A percentile compares a stretch with the other conserved stretches of the same genome.
phyloP scores from a whole-genome alignment of 768 basidiomycete genomes.

The Floccularia luteovirens region DNA sequence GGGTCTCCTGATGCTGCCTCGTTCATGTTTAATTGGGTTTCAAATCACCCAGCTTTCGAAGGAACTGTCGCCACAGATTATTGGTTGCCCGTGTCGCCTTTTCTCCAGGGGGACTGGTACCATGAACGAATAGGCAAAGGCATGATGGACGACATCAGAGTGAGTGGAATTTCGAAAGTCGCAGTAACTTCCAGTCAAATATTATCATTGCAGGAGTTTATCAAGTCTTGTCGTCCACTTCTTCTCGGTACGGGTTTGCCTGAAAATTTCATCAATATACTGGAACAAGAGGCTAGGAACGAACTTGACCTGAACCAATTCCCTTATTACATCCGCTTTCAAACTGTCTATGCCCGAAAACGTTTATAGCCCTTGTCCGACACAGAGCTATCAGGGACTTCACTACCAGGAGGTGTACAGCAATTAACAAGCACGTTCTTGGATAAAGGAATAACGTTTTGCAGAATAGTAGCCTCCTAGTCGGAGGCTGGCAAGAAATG shows the following conservation, averaged over 20 bases:
- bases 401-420: no score
- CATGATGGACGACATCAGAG: constrained; percentile 4
- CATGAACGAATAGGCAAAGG: not conserved
- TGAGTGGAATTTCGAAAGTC: not conserved
- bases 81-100: not conserved
- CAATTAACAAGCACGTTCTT: no score
- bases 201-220: not conserved
- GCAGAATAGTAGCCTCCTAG: no score
- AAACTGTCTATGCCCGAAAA: constrained; percentile 4
- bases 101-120: not conserved
- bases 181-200: not conserved
- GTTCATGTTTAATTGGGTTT: not conserved
- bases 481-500: no score
- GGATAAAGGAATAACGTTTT: no score
- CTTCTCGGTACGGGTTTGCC: not conserved
- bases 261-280: not conserved
- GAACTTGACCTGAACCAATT: constrained; percentile 3
- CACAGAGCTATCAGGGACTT: no score
- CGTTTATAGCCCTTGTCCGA: no score
- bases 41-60: constrained; percentile 1
- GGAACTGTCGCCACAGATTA: not conserved
- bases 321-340: constrained; percentile 4
- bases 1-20: not conserved
- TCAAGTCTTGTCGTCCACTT: not conserved
- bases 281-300: constrained; percentile 4